A percentile compares a stretch with the other conserved stretches of the same genome.
phyloP scores from a whole-genome alignment of 2,329 filamentous ascomycete genomes.

The Alternaria viburni region DNA sequence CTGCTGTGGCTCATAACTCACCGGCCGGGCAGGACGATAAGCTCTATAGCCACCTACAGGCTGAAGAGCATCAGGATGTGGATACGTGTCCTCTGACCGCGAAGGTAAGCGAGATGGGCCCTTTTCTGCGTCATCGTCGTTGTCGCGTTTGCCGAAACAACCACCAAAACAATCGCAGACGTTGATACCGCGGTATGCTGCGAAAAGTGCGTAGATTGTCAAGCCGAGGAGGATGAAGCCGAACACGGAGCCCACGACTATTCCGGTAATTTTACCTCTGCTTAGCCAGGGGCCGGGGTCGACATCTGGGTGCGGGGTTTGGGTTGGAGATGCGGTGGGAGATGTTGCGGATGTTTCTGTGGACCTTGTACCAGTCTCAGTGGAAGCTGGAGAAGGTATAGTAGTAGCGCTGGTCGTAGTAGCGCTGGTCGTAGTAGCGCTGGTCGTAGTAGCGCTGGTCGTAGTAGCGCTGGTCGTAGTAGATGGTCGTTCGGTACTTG shows the following conservation, averaged over 20 bases:
- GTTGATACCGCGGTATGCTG: constrained; percentile 7
- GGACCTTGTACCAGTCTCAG: neutral
- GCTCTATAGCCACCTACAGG: neutral
- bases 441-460: too few species aligned
- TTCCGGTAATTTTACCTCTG: neutral
- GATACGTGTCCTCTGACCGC: neutral
- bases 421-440: neutral
- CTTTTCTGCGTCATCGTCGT: neutral
- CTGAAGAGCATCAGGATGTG: neutral
- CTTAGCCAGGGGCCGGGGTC: neutral
- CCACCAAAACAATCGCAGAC: constrained; percentile 12
- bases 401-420: too few species aligned
- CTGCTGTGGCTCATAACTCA: neutral
- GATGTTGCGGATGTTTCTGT: neutral
- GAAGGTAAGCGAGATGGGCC: neutral
- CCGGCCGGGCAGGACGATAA: neutral
- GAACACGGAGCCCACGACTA: constrained; percentile 2
- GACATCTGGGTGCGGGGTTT: neutral
- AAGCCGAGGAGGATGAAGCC: constrained; percentile 6
- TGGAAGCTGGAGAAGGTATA: neutral
- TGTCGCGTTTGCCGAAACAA: neutral
- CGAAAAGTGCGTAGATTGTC: neutral
- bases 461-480: neutral
- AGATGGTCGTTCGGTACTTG: neutral
- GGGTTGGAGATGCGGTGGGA: neutral